Evolutionary conservation across 1,284 basidiomycete genomes (phyloP).

Genomic region (Boletellus dicymbophilus): DNA sequence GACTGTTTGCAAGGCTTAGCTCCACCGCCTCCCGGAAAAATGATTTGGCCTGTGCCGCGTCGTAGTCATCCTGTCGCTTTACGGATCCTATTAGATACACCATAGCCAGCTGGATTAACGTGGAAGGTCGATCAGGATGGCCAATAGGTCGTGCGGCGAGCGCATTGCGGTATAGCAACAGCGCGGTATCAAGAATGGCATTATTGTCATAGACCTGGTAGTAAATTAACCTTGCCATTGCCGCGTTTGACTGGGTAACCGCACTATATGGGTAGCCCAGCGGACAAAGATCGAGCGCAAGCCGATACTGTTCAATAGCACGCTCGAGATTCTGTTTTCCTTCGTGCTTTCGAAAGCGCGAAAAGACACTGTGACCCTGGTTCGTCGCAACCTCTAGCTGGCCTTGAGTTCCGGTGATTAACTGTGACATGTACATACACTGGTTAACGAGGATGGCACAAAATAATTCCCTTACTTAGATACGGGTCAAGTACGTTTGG

Average conservation of each 20-base stretch:
- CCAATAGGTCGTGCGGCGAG: not conserved
- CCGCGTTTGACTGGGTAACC: constrained; percentile 8
- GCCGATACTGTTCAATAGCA: constrained; percentile 2
- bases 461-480: not conserved
- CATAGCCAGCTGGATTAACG: not conserved
- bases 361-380: not conserved
- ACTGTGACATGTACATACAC: not conserved
- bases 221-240: constrained; percentile 2
- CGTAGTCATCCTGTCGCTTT: not conserved
- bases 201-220: not conserved
- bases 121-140: constrained; percentile 7
- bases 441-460: not conserved
- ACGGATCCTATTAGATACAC: not conserved
- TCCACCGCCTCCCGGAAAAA: not conserved
- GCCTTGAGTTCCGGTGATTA: not conserved
- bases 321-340: not conserved
- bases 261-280: constrained; percentile 8
- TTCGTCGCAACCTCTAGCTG: constrained; percentile 2
- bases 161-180: constrained; percentile 4
- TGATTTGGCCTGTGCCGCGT: not conserved
- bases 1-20: not conserved
- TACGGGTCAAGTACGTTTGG: not conserved
- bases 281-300: constrained; percentile 3
- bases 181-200: not conserved
- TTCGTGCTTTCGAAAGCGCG: not conserved